A percentile compares a stretch with the other conserved stretches of the same genome.
These are phyloP conservation scores for Hirschioporus abietinus DNA, from an alignment of 768 basidiomycete genomes.

Conservation along the genomic window DNA sequence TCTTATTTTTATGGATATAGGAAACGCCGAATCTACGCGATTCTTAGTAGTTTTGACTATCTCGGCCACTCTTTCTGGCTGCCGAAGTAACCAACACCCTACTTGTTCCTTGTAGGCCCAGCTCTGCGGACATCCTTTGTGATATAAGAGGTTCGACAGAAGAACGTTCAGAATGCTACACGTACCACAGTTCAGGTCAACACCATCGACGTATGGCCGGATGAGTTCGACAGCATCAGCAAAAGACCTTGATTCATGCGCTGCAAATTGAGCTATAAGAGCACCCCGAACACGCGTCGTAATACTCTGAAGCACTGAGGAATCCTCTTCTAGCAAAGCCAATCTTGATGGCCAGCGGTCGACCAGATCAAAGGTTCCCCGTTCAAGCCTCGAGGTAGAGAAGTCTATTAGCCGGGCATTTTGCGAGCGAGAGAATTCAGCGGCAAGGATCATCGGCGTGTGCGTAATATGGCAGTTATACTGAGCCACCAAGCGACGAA, in stretches of 20 bases:
- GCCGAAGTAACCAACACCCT: constrained; percentile 36
- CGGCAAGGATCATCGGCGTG: constrained; percentile 42
- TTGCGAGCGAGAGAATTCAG: constrained; percentile 37
- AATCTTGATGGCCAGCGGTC: constrained; percentile 13
- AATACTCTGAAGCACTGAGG: constrained; percentile 5
- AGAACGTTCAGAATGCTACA: background rate
- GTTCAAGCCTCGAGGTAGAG: constrained; percentile 28
- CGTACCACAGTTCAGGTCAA: constrained; percentile 40
- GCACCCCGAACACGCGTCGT: constrained; percentile 28
- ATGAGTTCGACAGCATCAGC: constrained; percentile 40
- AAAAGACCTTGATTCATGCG: constrained; percentile 31
- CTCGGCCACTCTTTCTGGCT: constrained; percentile 30
- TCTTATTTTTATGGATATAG: constrained; percentile 41
- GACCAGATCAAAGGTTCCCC: constrained; percentile 34
- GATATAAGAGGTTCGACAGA: background rate
- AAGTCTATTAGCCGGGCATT: constrained; percentile 37
- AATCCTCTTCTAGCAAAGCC: constrained; percentile 7
- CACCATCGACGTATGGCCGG: constrained; percentile 35
- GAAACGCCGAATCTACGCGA: constrained; percentile 34
- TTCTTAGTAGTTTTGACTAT: constrained; percentile 35
- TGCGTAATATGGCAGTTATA: constrained; percentile 39
- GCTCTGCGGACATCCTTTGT: constrained; percentile 35
- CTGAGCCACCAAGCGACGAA: constrained; percentile 34
- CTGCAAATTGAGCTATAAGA: constrained; percentile 40
- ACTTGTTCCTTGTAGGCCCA: constrained; percentile 41